Evolutionary conservation across 768 basidiomycete species (phyloP).

Genomic region (Serendipita indica): DNA sequence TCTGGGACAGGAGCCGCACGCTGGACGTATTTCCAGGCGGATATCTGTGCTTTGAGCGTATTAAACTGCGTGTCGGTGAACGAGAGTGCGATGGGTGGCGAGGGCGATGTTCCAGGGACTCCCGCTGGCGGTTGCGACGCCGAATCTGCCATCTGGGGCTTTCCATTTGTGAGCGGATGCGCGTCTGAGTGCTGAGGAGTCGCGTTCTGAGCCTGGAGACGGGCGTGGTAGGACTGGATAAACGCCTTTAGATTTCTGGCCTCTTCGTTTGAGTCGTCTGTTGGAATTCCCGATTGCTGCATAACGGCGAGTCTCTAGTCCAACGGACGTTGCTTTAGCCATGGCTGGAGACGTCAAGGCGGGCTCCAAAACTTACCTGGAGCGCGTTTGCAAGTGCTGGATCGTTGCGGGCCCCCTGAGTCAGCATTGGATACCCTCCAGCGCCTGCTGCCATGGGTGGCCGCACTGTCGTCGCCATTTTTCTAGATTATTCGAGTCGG

Average conservation of each 20-base stretch:
- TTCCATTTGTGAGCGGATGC: conserved; percentile 1
- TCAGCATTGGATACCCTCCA: background rate
- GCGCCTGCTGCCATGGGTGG: background rate
- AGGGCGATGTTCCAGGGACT: conserved; percentile 23
- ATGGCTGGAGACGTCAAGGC: background rate
- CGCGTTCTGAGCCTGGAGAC: background rate
- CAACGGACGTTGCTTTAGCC: background rate
- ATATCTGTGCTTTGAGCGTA: conserved; percentile 66
- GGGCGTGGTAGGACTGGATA: background rate
- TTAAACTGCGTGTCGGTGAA: conserved; percentile 64
- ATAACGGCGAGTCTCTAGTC: background rate
- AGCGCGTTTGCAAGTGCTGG: conserved; percentile 2
- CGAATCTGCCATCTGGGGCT: background rate
- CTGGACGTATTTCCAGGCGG: conserved; percentile 60
- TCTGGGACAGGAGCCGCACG: conserved; percentile 56
- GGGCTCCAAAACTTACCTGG: conserved; percentile 6
- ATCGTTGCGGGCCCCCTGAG: background rate
- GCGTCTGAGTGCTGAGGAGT: background rate
- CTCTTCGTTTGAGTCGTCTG: conserved; percentile 1
- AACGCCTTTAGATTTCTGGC: background rate
- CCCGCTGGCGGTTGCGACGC: background rate
- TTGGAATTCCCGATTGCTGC: background rate
- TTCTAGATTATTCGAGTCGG: conserved; percentile 7
- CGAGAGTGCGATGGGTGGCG: conserved; percentile 52
- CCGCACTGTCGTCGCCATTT: conserved; percentile 5